Conservation (phyloP, 441 rosid species). For the Adansonia rubrostipa region DNA sequence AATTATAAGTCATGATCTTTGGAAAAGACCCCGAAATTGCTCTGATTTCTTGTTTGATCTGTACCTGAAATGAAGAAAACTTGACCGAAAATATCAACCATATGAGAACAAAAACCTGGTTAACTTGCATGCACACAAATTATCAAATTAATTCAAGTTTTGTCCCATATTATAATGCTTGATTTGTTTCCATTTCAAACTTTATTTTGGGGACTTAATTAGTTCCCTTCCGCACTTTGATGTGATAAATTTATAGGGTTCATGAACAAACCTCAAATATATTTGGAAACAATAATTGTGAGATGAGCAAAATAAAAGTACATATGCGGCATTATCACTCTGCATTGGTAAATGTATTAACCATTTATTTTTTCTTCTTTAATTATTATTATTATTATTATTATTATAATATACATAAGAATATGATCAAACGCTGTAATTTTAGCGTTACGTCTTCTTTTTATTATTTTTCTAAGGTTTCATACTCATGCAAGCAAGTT, state of each 20-base stretch:
- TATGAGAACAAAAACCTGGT: not conserved
- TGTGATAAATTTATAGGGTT: not conserved
- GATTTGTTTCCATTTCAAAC: constrained; percentile 11
- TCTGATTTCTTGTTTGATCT: not conserved
- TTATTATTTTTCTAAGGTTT: no score
- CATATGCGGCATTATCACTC: not conserved
- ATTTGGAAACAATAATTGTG: not conserved
- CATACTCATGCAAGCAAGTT: no score
- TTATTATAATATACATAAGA: no score
- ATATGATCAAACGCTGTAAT: no score
- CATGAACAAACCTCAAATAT: not conserved
- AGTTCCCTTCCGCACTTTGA: not conserved
- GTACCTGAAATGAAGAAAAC: not conserved
- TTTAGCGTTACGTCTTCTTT: no score
- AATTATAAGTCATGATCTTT: constrained; percentile 15
- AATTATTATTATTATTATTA: no score
- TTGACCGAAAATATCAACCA: not conserved
- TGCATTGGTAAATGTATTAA: not conserved
- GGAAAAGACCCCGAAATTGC: not conserved
- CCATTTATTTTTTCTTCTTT: not conserved
- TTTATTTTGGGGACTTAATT: not conserved
- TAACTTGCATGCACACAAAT: not conserved
- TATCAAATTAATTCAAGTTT: constrained; percentile 19
- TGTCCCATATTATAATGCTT: not conserved
- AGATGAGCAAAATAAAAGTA: not conserved